phyloP scores from a whole-genome alignment of 2,329 filamentous ascomycete genomes.

The Aspergillus uvarum region DNA sequence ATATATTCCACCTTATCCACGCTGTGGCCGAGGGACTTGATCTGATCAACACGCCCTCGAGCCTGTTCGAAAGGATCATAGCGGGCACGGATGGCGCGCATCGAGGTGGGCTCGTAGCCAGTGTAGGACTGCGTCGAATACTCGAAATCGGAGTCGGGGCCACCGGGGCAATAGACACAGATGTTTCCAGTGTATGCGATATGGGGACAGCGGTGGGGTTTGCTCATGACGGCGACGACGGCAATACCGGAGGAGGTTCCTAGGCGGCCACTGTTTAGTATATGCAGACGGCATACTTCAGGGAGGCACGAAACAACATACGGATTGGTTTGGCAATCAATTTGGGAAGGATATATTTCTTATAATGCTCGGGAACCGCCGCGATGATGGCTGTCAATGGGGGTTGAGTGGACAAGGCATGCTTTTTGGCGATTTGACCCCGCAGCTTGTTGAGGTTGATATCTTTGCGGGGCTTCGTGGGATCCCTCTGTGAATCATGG shows the following conservation, averaged over 20 bases:
- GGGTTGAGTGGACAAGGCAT: conserved; percentile 81
- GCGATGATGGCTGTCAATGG: conserved; percentile 96
- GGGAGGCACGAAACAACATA: conserved; percentile 42
- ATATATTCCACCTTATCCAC: conserved; percentile 99
- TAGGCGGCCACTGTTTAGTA: conserved; percentile 36
- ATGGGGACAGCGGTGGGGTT: conserved; percentile 94
- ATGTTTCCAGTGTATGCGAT: conserved; percentile 99
- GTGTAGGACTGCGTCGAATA: conserved; percentile 99
- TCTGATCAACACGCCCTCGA: conserved; percentile 90
- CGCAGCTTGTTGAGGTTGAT: conserved; percentile 90
- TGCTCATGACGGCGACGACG: conserved; percentile 99
- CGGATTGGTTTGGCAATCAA: conserved; percentile 95
- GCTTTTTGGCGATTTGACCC: conserved; percentile 86
- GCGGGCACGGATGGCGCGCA: conserved; percentile 93
- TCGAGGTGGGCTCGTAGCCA: conserved; percentile 96
- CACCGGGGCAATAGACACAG: conserved; percentile 96
- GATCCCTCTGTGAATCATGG: conserved; percentile 76
- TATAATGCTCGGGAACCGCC: conserved; percentile 98
- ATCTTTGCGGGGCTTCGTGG: conserved; percentile 72
- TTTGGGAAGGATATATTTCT: conserved; percentile 97
- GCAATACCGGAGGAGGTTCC: conserved; percentile 95
- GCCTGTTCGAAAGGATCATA: conserved; percentile 99
- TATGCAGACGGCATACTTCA: not conserved
- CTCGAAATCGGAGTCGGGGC: conserved; percentile 97
- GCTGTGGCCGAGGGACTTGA: conserved; percentile 90